phyloP scores from a whole-genome alignment of 148 eudicot species.

The Cornus florida region DNA sequence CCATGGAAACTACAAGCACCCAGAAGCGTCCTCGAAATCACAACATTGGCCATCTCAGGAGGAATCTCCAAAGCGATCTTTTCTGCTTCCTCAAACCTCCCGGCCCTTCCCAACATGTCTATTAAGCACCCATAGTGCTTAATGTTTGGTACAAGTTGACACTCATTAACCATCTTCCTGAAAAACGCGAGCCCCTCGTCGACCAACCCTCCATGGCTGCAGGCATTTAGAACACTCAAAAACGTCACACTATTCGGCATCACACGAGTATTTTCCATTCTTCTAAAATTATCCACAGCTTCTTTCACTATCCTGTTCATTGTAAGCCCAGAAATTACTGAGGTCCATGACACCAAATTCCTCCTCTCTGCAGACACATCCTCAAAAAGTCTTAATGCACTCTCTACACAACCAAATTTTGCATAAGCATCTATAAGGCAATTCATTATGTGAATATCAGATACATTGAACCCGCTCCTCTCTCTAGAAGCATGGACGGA shows the following conservation, averaged over 20 bases:
- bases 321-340: slow-evolving; percentile 60
- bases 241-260: slow-evolving; percentile 60
- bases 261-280: slow-evolving; percentile 41
- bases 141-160: slow-evolving; percentile 31
- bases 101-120: slow-evolving; percentile 70
- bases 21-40: slow-evolving; percentile 73
- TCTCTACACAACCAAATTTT: slow-evolving; percentile 55
- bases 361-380: slow-evolving; percentile 25
- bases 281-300: slow-evolving; percentile 38
- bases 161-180: slow-evolving; percentile 40
- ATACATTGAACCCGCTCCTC: slow-evolving; percentile 34
- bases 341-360: slow-evolving; percentile 67
- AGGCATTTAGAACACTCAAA: slow-evolving; percentile 56
- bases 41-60: slow-evolving; percentile 31
- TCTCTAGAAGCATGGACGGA: slow-evolving; percentile 46
- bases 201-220: slow-evolving; percentile 64
- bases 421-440: slow-evolving; percentile 60
- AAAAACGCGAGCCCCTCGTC: slow-evolving; percentile 61
- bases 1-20: slow-evolving; percentile 70
- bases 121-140: slow-evolving; percentile 64
- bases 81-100: slow-evolving; percentile 65
- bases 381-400: slow-evolving; percentile 45
- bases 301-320: slow-evolving; percentile 67
- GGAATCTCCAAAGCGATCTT: slow-evolving; percentile 44
- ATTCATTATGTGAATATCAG: slow-evolving; percentile 47